Conservation (phyloP, 805 yeast genomes). For the Candida tallmaniae region DNA sequence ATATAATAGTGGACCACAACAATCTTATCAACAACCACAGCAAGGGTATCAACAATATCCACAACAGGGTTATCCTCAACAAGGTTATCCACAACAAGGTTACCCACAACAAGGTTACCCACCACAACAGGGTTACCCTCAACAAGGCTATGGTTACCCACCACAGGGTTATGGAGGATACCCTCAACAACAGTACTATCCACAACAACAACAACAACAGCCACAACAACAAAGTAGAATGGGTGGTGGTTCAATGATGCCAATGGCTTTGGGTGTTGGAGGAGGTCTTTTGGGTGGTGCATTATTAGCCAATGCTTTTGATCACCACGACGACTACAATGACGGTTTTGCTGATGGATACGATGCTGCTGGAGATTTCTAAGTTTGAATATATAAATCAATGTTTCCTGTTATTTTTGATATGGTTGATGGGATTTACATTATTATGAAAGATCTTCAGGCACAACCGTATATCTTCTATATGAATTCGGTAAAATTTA, state of each 20-base stretch:
- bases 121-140: conserved; percentile 18
- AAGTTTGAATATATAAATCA: no score
- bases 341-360: conserved; percentile 35
- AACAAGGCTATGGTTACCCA: conserved; percentile 27
- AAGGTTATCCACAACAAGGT: conserved; percentile 15
- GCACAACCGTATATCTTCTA: no score
- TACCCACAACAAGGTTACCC: conserved; percentile 20
- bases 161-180: conserved; percentile 24
- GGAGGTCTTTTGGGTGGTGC: conserved; percentile 46
- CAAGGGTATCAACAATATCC: conserved; percentile 10
- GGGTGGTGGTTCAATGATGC: conserved; percentile 17
- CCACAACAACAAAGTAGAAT: conserved; percentile 32
- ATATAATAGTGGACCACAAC: background rate
- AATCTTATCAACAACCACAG: conserved; percentile 7
- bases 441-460: no score
- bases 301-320: conserved; percentile 43
- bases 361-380: conserved; percentile 32
- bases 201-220: conserved; percentile 14
- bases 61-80: conserved; percentile 10
- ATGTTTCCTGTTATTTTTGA: no score
- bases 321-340: conserved; percentile 33
- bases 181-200: conserved; percentile 18
- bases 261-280: conserved; percentile 47
- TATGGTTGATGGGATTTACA: no score
- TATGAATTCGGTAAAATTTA: no score